Evolutionary conservation across 2,329 filamentous ascomycete species (phyloP).

Genomic region (Fusarium illudens): DNA sequence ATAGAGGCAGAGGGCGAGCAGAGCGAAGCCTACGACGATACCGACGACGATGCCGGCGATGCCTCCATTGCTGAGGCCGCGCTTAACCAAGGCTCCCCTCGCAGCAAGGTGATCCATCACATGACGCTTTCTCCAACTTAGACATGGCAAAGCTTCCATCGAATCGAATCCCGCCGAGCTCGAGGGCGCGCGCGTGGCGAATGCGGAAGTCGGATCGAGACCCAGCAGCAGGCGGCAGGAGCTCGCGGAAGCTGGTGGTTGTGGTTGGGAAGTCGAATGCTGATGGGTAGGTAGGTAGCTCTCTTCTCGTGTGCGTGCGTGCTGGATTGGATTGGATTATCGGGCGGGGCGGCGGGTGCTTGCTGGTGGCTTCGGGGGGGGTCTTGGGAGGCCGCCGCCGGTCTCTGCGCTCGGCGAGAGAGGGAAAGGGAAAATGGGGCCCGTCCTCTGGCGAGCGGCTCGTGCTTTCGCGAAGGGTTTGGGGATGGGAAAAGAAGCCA

Average conservation of each 20-base stretch:
- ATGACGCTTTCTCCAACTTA: slow-evolving; percentile 37
- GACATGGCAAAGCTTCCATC: slow-evolving; percentile 35
- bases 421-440: slow-evolving; percentile 22
- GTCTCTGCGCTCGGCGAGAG: slow-evolving; percentile 14
- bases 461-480: slow-evolving; percentile 18
- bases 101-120: slow-evolving; percentile 31
- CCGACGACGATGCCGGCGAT: slow-evolving; percentile 52
- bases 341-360: slow-evolving; percentile 34
- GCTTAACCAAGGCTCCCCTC: slow-evolving; percentile 36
- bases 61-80: slow-evolving; percentile 46
- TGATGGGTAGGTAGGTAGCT: too few species aligned
- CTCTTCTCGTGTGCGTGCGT: slow-evolving; percentile 10
- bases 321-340: slow-evolving; percentile 11
- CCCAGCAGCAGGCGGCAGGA: slow-evolving; percentile 36
- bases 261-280: slow-evolving; percentile 15
- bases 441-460: slow-evolving; percentile 30
- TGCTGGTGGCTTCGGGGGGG: slow-evolving; percentile 16
- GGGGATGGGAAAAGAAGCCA: slow-evolving; percentile 11
- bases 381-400: slow-evolving; percentile 40
- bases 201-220: slow-evolving; percentile 1
- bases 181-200: slow-evolving; percentile 21
- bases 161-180: slow-evolving; percentile 20
- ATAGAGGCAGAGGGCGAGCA: slow-evolving; percentile 51
- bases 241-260: slow-evolving; percentile 28
- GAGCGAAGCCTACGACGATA: slow-evolving; percentile 44